Base-by-base conservation (phyloP, 106 monocot species). In the Amphibolis antarctica region DNA sequence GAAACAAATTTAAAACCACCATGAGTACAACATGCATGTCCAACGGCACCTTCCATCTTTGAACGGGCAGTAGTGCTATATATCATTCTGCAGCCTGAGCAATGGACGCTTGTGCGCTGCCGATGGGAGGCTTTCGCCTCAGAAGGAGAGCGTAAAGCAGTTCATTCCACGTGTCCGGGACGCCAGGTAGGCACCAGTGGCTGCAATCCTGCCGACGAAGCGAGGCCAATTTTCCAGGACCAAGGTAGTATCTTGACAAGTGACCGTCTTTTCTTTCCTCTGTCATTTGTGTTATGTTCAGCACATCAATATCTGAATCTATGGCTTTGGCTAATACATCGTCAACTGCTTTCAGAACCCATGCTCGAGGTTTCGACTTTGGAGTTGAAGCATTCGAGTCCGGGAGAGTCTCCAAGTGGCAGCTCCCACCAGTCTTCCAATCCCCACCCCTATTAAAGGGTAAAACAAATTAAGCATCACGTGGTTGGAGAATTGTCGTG, bases 131-230 rank as follows among this genome's bases (percentile, higher is more conserved):
- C n/a, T 70, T 20, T 36, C 71, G 53, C 36, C 44, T 43, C 14
- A 71, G n/a, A 24, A 63, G 54, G 22, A 65, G 24, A 23, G 66
- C 73, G 19, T 66, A 65, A 56, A 73, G 66, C 1, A 73, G 28
- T 59, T 73, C 73, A 49, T 73, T 73, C 73, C 73, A 73, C 0
- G 42, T 28, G 27, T 73, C 73, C 7, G 73, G 73, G 1, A 73
- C 66, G 4, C 73, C 73, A 5, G 73, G 73, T 3, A 73, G 50
- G 25, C 73, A 73, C 73, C 73, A 73, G 42, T 73, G 73, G 49
- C 65, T 73, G 57, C 73, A 73, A 22, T 73, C 73, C 50, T 65
- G 73, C 17, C 73, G 46, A 48, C 58, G 47, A 15, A 59, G 19
- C 12, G 65, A 31, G 4, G 66, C 65, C 31, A 28, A n/a, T 5